These are phyloP conservation scores for Kappamyces sp. DNA, from an alignment of 192 early-diverging fungal species.

Conservation along the genomic window DNA sequence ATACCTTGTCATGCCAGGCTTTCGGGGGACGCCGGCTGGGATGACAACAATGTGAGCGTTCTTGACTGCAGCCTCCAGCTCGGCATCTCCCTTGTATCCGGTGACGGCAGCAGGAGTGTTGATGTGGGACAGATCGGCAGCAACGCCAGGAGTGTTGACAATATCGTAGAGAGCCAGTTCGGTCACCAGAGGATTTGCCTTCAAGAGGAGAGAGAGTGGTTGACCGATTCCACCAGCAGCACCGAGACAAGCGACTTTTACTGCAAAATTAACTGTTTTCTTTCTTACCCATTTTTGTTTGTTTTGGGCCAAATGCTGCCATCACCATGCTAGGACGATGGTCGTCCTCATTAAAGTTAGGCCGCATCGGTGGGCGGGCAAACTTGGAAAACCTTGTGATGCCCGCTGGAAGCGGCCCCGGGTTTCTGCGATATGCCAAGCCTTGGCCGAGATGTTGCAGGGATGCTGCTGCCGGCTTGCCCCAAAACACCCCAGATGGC, in stretches of 20 bases:
- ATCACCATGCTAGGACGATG: no score
- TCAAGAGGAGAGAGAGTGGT: slow-evolving; percentile 57
- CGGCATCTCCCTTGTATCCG: slow-evolving; percentile 48
- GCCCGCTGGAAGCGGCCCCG: no score
- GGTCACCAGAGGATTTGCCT: slow-evolving; percentile 47
- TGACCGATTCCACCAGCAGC: slow-evolving; percentile 72
- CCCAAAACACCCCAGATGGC: no score
- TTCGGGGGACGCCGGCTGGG: slow-evolving; percentile 60
- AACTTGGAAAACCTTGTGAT: no score
- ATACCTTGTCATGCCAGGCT: slow-evolving; percentile 70
- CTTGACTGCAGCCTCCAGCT: slow-evolving; percentile 43
- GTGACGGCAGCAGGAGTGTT: slow-evolving; percentile 51
- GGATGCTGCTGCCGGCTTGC: no score
- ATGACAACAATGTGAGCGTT: slow-evolving; percentile 55
- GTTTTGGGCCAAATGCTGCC: no score
- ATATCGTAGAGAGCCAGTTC: slow-evolving; percentile 58
- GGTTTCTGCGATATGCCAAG: no score
- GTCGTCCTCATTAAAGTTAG: no score
- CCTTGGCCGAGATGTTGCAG: no score
- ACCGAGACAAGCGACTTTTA: slow-evolving; percentile 49
- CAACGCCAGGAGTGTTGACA: slow-evolving; percentile 60
- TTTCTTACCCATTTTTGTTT: no score
- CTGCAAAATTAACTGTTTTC: no score
- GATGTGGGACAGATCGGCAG: slow-evolving; percentile 62
- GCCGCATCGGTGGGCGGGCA: no score